Base-by-base conservation (phyloP, 345 rosid genomes). In the Bruguiera gymnorhiza region DNA sequence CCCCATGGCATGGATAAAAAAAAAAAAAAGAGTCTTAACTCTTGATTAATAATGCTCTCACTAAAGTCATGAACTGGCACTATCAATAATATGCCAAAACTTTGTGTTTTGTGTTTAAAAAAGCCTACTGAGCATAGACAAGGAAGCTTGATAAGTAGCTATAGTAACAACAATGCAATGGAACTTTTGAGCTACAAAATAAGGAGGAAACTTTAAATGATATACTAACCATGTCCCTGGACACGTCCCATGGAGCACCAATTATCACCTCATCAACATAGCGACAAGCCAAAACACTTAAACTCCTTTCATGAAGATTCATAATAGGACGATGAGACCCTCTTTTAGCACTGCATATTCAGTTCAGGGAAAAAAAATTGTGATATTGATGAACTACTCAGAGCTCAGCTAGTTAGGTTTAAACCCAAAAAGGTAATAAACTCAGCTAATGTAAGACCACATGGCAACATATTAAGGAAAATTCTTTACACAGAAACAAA, bases 221-320 rank as follows among this genome's bases (percentile, higher is more conserved):
- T 48, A 51, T 26, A 80, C 92, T 75, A 59, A 89, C 92, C 92
- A 80, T 83, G 78, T 89, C 92, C 72, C 70, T 86, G 30, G 92
- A 84, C 54, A 89, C 82, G 72, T 87, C 92, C 83, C 80, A 74
- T 16, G 96, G 96, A 64, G 92, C 92, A 61, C 96, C 96, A 53
- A 89, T 89, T 74, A 87, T 89, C 72, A 86, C 92, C 78, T 89
- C 96, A 65, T 89, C 96, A 21, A 87, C 92, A 76, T 89, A 83
- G 30, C 87, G 87, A 64, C 96, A 89, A 48, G 92, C 92, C 80
- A 89, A 71, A 54, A 87, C 92, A 68, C 88, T 87, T 69, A 89
- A 80, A 74, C 96, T 89, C 81, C 96, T 80, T 76, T 89, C 96
- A 72, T 89, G 92, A 68, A 89, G 88, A 84, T 83, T 86, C 92